A percentile compares a stretch with the other conserved stretches of the same genome.
These are phyloP conservation scores for Borovskyia barvae DNA, from an alignment of 208 protist genomes.

Conservation along the genomic window DNA sequence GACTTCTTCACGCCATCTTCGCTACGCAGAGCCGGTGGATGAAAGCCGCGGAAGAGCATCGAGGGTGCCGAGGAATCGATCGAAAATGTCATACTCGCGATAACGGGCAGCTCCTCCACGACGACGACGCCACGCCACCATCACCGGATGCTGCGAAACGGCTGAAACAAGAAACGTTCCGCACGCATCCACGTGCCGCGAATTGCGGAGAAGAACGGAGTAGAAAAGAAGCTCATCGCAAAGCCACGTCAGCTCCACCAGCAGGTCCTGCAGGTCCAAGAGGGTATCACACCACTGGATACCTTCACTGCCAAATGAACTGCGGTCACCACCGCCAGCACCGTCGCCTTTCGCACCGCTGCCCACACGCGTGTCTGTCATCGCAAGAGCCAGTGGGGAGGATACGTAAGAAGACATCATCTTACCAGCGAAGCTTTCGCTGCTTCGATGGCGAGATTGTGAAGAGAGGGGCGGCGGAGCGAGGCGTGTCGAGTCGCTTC, in stretches of 20 bases:
- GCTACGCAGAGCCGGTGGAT: constrained; percentile 1
- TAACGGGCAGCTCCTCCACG: constrained; percentile 18
- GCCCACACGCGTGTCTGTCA: neutral
- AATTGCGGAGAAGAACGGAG: constrained; percentile 79
- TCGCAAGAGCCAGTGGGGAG: neutral
- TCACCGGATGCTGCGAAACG: constrained; percentile 66
- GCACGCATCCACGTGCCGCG: constrained; percentile 70
- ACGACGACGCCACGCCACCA: constrained; percentile 55
- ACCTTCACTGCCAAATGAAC: neutral
- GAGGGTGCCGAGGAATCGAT: constrained; percentile 27
- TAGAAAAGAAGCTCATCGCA: constrained; percentile 83
- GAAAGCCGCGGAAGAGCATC: constrained; percentile 17
- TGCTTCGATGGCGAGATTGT: constrained; percentile 7
- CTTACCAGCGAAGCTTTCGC: neutral
- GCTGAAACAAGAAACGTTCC: constrained; percentile 62
- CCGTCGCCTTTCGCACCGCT: neutral
- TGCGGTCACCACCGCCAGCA: constrained; percentile 5
- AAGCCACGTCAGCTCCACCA: constrained; percentile 81
- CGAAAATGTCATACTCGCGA: constrained; percentile 38
- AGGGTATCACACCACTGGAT: constrained; percentile 4
- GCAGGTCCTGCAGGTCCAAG: constrained; percentile 38
- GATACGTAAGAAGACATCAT: neutral
- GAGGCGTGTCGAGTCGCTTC: neutral
- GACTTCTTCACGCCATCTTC: neutral
- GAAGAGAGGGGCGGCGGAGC: neutral